A percentile compares a stretch with the other conserved stretches of the same genome.
phyloP scores from a whole-genome alignment of 2,329 filamentous ascomycete species.

The Diaporthe sp. region DNA sequence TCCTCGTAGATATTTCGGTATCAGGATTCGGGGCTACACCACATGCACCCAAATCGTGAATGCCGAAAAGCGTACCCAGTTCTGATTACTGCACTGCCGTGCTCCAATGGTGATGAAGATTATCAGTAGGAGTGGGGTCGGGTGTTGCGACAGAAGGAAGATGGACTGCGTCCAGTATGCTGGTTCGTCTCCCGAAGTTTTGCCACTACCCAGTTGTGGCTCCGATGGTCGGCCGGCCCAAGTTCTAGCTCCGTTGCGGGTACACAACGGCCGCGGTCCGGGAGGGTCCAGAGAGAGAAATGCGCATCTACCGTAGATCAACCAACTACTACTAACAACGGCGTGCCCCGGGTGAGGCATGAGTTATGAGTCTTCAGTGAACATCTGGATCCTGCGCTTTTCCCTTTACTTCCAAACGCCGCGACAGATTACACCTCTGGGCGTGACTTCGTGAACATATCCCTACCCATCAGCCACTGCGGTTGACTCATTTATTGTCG shows the following conservation, averaged over 20 bases:
- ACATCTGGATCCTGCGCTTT: not conserved
- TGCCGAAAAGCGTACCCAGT: not conserved
- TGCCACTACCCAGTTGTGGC: not conserved
- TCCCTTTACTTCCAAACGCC: not conserved
- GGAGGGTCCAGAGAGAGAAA: not conserved
- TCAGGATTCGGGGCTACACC: not conserved
- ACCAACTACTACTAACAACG: not conserved
- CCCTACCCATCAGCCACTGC: not conserved
- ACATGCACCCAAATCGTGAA: not conserved
- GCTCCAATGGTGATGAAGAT: not conserved
- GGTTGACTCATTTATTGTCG: not conserved
- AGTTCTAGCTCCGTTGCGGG: conserved; percentile 26
- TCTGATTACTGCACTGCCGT: not conserved
- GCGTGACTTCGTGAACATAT: not conserved
- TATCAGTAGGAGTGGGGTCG: not conserved
- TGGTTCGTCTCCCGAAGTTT: conserved; percentile 12
- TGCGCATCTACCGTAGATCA: not conserved
- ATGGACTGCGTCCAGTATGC: no score
- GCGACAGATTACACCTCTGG: not conserved
- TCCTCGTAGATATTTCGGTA: not conserved
- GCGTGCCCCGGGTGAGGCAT: not conserved
- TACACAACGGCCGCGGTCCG: conserved; percentile 22
- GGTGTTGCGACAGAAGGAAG: not conserved
- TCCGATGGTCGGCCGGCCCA: conserved; percentile 32
- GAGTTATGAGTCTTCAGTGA: conserved; percentile 2